Evolutionary conservation across 1,284 basidiomycete species (phyloP), one percentile per base, ranked within the genome.

Genomic region (Austroboletus rostrupii): DNA sequence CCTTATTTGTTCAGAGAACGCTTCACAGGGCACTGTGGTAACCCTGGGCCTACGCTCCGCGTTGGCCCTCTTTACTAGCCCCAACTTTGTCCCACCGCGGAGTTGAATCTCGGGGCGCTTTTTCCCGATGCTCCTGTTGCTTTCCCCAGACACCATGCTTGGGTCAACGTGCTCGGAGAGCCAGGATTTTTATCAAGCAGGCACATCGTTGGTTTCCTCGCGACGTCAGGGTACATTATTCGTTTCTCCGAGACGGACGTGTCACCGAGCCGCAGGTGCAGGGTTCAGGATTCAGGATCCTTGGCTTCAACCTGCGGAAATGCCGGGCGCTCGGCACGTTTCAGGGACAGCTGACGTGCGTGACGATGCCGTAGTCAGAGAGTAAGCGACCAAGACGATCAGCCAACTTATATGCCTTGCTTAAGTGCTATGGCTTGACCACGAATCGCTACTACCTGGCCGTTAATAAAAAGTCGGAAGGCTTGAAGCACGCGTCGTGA

Each of bases 321-420:
- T 26, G 26, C 26, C 26, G 9, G 5, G 9, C 9, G 26, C 26
- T 26, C 5, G 9, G 26, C 26, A 26, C 26, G 26, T 26, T 26
- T 26, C 9, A 9, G 26, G 9, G 26, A 26, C 5, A 26, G 26
- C 26, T 26, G 5, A 9, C 26, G 53, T 54, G 39, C 60, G 49
- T 17, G 51, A 45, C 17, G 35, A 59, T 1, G 16, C 36, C 21
- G 21, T 49, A n/a, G 36, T 26, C 14, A 55, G 60, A 35, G 59
- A 67, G 41, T 75, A 78, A 33, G 74, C 73, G 2, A 55, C 65
- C 2, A 66, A 66, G 40, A 72, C 70, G 4, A 65, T 73, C 3
- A 72, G n/a, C n/a, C n/a, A n/a, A n/a, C n/a, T n/a, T n/a, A n/a
- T n/a, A n/a, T 11, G 61, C 65, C 1, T 60, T 79, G 9, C 71